A percentile compares a stretch with the other conserved stretches of the same genome.
phyloP scores from a whole-genome alignment of 176 grass and related monocot species.

The Cymbopogon citratus region DNA sequence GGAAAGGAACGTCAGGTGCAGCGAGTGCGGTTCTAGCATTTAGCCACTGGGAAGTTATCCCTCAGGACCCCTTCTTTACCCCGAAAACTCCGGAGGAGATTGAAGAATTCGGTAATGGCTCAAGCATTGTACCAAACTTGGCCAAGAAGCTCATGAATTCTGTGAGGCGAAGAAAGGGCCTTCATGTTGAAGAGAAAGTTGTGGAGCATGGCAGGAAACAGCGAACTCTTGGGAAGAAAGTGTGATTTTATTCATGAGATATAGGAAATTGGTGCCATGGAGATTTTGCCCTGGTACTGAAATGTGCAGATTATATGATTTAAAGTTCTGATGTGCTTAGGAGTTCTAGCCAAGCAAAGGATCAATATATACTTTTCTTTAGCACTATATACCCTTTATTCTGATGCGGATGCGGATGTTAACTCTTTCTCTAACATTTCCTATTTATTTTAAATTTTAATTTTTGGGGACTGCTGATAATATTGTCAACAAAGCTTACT shows the following conservation, averaged over 20 bases:
- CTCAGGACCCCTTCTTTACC: constrained; percentile 70
- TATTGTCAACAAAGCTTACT: background rate
- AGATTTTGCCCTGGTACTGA: background rate
- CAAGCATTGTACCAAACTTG: constrained; percentile 71
- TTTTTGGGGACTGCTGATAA: background rate
- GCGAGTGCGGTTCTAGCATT: constrained; percentile 68
- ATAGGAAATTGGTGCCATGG: background rate
- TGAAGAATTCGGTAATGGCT: constrained; percentile 84
- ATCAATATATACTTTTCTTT: background rate
- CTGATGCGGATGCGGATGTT: background rate
- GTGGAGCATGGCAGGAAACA: background rate
- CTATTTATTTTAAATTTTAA: background rate
- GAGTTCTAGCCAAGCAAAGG: background rate
- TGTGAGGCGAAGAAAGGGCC: constrained; percentile 43
- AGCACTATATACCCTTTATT: background rate
- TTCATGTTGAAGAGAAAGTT: constrained; percentile 7
- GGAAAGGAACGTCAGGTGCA: constrained; percentile 56
- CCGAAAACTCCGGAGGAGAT: constrained; percentile 77
- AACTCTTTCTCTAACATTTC: background rate
- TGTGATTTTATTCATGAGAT: background rate
- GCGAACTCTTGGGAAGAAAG: background rate
- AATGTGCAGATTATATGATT: background rate
- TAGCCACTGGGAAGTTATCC: constrained; percentile 77
- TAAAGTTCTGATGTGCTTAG: background rate
- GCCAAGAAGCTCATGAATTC: constrained; percentile 85